Evolutionary conservation across 2,329 filamentous ascomycete species (phyloP).

Genomic region (Fusarium subtropicale): DNA sequence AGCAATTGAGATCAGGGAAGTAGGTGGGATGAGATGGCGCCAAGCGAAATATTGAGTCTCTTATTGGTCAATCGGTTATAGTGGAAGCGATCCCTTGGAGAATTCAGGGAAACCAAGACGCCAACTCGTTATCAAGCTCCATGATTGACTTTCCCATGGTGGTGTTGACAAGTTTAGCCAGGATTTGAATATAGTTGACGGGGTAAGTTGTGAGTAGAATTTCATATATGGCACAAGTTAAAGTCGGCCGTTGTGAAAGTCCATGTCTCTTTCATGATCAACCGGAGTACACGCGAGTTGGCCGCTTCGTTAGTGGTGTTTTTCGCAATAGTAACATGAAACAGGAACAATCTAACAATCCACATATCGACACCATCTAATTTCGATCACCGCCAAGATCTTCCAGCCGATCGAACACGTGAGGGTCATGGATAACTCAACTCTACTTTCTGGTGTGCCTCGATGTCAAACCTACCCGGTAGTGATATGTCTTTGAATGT

Average conservation of each 20-base stretch:
- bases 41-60: slow-evolving; percentile 27
- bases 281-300: neutral
- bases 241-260: neutral
- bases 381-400: slow-evolving; percentile 31
- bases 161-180: slow-evolving; percentile 3
- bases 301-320: neutral
- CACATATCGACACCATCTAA: slow-evolving; percentile 36
- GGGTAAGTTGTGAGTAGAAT: neutral
- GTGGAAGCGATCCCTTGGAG: slow-evolving; percentile 30
- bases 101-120: slow-evolving; percentile 31
- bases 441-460: neutral
- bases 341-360: slow-evolving; percentile 31
- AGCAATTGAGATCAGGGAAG: slow-evolving; percentile 38
- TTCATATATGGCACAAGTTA: neutral
- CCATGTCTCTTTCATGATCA: neutral
- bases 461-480: neutral
- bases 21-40: slow-evolving; percentile 18
- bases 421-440: slow-evolving; percentile 11
- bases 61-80: slow-evolving; percentile 32
- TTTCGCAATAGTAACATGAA: slow-evolving; percentile 21
- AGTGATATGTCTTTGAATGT: neutral
- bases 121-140: slow-evolving; percentile 25
- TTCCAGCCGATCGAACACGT: slow-evolving; percentile 21
- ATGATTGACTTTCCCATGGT: slow-evolving; percentile 9
- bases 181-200: slow-evolving; percentile 21